phyloP scores from a whole-genome alignment of 257 asterid species.

The Petrea volubilis region DNA sequence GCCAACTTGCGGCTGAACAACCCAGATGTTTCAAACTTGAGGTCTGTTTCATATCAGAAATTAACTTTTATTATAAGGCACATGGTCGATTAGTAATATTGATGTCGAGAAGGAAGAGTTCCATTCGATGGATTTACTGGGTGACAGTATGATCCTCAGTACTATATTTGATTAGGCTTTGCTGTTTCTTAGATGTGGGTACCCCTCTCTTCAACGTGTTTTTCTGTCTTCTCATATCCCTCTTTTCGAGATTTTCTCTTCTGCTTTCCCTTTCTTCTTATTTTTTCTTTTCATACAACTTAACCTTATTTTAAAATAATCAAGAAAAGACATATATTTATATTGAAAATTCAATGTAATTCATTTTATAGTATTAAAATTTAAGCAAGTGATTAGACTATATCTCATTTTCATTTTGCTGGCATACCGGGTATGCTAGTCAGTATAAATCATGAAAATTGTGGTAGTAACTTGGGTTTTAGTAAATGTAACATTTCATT shows the following conservation, averaged over 20 bases:
- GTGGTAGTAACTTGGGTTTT: background rate
- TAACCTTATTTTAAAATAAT: no score
- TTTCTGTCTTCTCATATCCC: background rate
- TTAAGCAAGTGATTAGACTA: no score
- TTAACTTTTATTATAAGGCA: slow-evolving; percentile 15
- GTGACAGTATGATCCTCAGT: background rate
- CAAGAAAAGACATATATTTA: no score
- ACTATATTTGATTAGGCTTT: background rate
- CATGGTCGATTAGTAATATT: slow-evolving; percentile 1
- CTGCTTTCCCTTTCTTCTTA: no score
- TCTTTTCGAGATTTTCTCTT: no score
- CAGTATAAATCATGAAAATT: background rate
- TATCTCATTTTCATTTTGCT: no score
- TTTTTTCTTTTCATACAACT: no score
- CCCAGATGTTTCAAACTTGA: slow-evolving; percentile 98
- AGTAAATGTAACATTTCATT: background rate
- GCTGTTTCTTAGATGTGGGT: background rate
- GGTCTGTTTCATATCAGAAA: slow-evolving; percentile 45
- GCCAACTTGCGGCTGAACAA: slow-evolving; percentile 95
- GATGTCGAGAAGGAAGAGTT: background rate
- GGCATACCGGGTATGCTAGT: background rate
- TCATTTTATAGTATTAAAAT: no score
- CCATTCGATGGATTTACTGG: background rate
- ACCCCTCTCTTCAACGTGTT: background rate
- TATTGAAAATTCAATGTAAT: no score